These are phyloP conservation scores for Aspergillus ochraceus DNA, from an alignment of 2,329 filamentous ascomycete species.

Conservation along the genomic window DNA sequence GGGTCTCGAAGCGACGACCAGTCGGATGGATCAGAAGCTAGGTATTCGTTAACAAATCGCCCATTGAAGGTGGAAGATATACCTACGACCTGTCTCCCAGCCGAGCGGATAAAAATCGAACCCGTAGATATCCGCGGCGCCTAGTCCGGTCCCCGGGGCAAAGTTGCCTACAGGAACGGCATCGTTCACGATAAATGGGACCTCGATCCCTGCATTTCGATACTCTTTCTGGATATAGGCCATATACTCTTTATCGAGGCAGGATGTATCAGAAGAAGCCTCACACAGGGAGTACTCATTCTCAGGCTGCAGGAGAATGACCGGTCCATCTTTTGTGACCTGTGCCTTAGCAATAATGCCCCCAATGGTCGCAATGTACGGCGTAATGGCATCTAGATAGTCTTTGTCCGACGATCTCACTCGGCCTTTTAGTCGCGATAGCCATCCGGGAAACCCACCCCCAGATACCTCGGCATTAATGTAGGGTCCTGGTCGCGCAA, in stretches of 20 bases:
- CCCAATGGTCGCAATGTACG: conserved; percentile 55
- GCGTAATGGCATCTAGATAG: conserved; percentile 60
- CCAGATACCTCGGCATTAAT: conserved; percentile 75
- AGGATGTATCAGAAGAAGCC: conserved; percentile 40
- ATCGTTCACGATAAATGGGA: conserved; percentile 74
- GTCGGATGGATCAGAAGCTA: too few species aligned
- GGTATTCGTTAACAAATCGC: not conserved
- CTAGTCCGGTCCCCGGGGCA: conserved; percentile 54
- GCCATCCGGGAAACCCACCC: conserved; percentile 77
- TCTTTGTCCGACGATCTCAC: conserved; percentile 44
- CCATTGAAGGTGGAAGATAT: too few species aligned
- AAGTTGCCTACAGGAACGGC: conserved; percentile 59
- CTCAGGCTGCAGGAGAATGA: conserved; percentile 75
- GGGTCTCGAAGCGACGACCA: not conserved
- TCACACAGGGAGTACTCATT: conserved; percentile 66
- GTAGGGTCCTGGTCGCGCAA: conserved; percentile 69
- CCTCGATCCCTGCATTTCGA: conserved; percentile 64
- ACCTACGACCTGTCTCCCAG: not conserved
- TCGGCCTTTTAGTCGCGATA: conserved; percentile 64
- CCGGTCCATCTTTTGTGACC: conserved; percentile 75
- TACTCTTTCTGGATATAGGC: conserved; percentile 66
- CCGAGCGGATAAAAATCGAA: conserved; percentile 16
- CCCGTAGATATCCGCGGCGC: conserved; percentile 50
- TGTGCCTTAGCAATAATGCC: conserved; percentile 53
- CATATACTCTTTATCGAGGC: conserved; percentile 65